Percentiles rank a stretch among this genome's conserved stretches.
These are phyloP conservation scores for Rubus parviflorus DNA, from an alignment of 306 rosid species.

Conservation along the genomic window DNA sequence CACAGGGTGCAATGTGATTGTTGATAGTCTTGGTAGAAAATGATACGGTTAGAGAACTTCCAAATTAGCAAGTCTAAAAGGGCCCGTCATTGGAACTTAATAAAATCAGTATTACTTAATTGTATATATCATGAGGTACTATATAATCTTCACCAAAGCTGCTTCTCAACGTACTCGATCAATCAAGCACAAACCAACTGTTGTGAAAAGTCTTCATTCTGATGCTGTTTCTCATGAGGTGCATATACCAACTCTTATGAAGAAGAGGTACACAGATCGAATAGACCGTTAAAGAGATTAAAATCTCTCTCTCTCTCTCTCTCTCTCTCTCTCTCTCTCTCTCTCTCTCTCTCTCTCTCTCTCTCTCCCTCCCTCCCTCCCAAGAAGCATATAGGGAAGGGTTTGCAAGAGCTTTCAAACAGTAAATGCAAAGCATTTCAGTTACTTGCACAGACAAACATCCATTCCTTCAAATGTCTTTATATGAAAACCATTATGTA, in stretches of 20 bases:
- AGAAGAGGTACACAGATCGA: too few relatives aligned
- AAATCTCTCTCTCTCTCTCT: not conserved
- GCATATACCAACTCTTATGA: constrained; percentile 10
- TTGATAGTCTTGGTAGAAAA: not conserved
- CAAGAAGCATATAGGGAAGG: constrained; percentile 39
- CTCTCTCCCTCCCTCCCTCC: not conserved
- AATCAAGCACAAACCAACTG: constrained; percentile 9
- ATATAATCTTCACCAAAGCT: constrained; percentile 15
- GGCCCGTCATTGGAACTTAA: not conserved
- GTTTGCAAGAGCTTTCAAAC: constrained; percentile 63
- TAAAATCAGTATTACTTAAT: not conserved
- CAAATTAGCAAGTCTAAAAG: not conserved
- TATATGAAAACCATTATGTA: constrained; percentile 66
- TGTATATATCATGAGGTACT: constrained; percentile 12
- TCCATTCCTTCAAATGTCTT: constrained; percentile 50
- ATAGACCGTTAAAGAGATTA: too few relatives aligned
- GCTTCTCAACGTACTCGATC: constrained; percentile 13
- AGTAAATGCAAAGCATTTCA: constrained; percentile 43
- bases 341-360: not conserved
- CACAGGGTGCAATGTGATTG: constrained; percentile 11
- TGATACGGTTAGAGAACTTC: constrained; percentile 7
- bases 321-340: not conserved
- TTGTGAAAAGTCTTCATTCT: constrained; percentile 17
- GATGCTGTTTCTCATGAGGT: constrained; percentile 29
- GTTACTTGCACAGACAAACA: constrained; percentile 50